These are phyloP conservation scores for Fusarium sacchari DNA, from an alignment of 2,329 filamentous ascomycete genomes.

Conservation along the genomic window DNA sequence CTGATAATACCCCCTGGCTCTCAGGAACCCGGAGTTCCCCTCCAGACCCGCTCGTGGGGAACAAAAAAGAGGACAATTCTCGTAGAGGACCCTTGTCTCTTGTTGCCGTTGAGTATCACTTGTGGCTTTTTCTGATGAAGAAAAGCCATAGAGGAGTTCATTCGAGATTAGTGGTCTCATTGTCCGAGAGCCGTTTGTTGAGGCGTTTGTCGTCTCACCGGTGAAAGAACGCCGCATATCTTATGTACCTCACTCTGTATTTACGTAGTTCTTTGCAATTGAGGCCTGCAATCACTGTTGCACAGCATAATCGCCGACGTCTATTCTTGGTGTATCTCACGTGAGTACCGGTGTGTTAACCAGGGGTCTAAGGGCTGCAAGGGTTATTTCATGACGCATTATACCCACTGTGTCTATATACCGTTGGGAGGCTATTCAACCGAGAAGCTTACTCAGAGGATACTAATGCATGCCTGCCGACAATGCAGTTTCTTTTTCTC, in stretches of 20 bases:
- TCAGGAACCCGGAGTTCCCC: conserved; percentile 25
- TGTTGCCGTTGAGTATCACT: background rate
- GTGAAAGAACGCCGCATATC: background rate
- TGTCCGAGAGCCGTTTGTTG: background rate
- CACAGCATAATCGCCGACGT: background rate
- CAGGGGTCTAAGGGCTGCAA: background rate
- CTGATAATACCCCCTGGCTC: conserved; percentile 14
- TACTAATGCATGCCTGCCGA: background rate
- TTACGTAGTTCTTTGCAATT: background rate
- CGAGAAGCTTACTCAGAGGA: background rate
- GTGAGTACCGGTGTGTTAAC: background rate
- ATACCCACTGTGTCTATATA: conserved; percentile 9
- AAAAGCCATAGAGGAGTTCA: background rate
- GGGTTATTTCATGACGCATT: background rate
- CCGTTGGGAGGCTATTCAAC: background rate
- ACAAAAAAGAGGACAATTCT: background rate
- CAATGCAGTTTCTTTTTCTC: background rate
- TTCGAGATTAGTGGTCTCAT: background rate
- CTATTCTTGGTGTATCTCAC: conserved; percentile 2
- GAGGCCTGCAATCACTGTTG: background rate
- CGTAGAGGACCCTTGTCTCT: conserved; percentile 14
- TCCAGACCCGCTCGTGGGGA: conserved; percentile 9
- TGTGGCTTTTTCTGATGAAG: background rate
- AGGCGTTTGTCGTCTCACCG: conserved; percentile 7
- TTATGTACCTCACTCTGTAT: background rate